Conservation (phyloP, 2,329 filamentous ascomycete genomes). For the Dothideomycetes sp. region DNA sequence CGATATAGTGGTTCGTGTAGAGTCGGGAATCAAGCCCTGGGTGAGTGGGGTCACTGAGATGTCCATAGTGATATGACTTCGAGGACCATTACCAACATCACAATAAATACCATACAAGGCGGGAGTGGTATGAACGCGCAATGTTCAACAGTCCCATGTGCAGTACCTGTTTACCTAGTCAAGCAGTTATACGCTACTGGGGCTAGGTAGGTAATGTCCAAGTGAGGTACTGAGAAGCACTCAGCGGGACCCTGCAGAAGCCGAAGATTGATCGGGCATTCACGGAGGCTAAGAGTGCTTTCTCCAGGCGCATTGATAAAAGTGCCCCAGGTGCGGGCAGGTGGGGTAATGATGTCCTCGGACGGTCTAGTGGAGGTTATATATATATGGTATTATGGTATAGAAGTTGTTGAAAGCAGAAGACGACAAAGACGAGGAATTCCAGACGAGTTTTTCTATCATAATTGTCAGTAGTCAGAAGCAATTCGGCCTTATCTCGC, state of each 20-base stretch:
- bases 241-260: background rate
- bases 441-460: background rate
- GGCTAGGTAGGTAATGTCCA: background rate
- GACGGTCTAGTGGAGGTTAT: constrained; percentile 8
- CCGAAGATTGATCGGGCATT: background rate
- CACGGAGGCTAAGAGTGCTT: background rate
- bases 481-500: constrained; percentile 8
- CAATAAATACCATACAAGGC: too few relatives aligned
- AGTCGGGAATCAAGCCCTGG: too few relatives aligned
- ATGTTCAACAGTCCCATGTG: background rate
- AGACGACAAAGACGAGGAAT: background rate
- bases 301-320: constrained; percentile 7
- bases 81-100: too few relatives aligned
- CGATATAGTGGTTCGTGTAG: too few relatives aligned
- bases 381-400: constrained; percentile 6
- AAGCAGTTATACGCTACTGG: background rate
- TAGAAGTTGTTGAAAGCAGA: background rate
- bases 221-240: background rate
- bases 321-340: constrained; percentile 1
- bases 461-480: constrained; percentile 6
- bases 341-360: constrained; percentile 8
- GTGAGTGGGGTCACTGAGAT: too few relatives aligned
- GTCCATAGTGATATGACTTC: too few relatives aligned
- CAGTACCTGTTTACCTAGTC: background rate
- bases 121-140: background rate